Base-by-base conservation (phyloP, 352 stramenopile genomes). In the Globisporangium heterothallicum region DNA sequence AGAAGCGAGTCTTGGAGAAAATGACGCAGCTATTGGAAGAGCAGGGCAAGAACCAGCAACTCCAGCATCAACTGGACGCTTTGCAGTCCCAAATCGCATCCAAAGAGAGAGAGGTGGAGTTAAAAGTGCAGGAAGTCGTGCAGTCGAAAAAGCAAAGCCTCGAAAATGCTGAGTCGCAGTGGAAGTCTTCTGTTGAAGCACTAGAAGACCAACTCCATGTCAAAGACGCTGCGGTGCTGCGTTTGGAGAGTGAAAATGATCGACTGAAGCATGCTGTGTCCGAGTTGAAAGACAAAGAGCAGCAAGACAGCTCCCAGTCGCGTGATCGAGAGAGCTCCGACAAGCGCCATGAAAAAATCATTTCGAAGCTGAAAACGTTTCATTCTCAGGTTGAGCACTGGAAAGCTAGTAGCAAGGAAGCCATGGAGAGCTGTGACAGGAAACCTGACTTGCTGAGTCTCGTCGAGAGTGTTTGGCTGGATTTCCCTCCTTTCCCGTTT, bases 21-120 rank as follows among this genome's bases (percentile, higher is more conserved):
- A 86, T 84, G 72, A 78, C 74, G 2, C 70, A 82, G 26, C 45
- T 89, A 16, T 59, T 88, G 5, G 66, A 86, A 14, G 78, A 88
- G 26, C 75, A 92, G 47, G 61, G 61, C 34, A 88, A 84, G 48
- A 80, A 61, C 24, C 75, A 87, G 52, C 67, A 78, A 8, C 54
- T 88, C 10, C 66, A 75, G 46, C 67, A 64, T 9, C 63, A 69
- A 47, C 22, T 87, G 7, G 61, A 76, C 26, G 46, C 40, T 9
- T 48, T 75, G 26, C 59, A 88, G 50, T 41, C 61, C 3, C 69
- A 74, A 41, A 49, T 84, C 13, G 26, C 57, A 27, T 27, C 51
- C 2, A 66, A 72, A 47, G 49, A 77, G 19, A 57, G 40, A 3
- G 49, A 78, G 1, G 25, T 56, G 7, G 59, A 49, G 16, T 49